Evolutionary conservation across 2,329 filamentous ascomycete species (phyloP), one percentile per base, ranked within the genome.

Genomic region (Cytospora schulzeri): DNA sequence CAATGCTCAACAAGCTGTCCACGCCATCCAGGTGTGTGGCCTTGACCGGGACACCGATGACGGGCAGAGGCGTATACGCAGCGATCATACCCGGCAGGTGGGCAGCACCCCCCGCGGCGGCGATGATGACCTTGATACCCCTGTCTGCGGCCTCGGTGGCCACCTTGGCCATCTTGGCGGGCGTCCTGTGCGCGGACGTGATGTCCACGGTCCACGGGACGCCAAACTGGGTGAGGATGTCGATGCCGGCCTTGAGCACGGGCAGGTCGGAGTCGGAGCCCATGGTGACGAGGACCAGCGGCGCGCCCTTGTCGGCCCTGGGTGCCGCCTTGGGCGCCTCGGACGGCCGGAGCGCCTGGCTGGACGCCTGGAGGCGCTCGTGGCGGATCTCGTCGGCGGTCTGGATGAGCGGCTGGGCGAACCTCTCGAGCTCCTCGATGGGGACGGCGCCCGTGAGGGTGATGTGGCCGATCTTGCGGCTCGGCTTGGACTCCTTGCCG

Each of bases 401-500:
- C 53, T 88, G 79, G 65, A 96, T 86, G 26, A 97, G 83, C 59
- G 90, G 86, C 45, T 90, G 85, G 17, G 88, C 83, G 19, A 83
- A 80, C 73, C 75, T 68, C 65, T 83, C 81, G 19, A 87, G 77
- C n/a, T 90, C 87, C 70, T 88, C 83, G 45, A 84, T 79, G 73
- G 93, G 87, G 0, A 85, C 87, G 15, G 85, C 81, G 1, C 88
- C 88, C 1, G 91, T 91, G 45, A 96, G 79, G 0, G 93, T 98
- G 70, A 99, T 87, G 76, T 99, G 95, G 14, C 94, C 94, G 80
- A 98, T 98, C 77, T 98, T 99, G 54, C 95, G 89, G 38, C 92
- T 90, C 5, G 91, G 92, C 71, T 93, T 91, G 29, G 93, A 91
- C 55, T 86, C 87, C 78, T 98, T 98, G 72, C 93, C 93, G 78